Evolutionary conservation across 805 yeast genomes (phyloP), one percentile per base, ranked within the genome.

Genomic region (Ogataea paradorogensis): DNA sequence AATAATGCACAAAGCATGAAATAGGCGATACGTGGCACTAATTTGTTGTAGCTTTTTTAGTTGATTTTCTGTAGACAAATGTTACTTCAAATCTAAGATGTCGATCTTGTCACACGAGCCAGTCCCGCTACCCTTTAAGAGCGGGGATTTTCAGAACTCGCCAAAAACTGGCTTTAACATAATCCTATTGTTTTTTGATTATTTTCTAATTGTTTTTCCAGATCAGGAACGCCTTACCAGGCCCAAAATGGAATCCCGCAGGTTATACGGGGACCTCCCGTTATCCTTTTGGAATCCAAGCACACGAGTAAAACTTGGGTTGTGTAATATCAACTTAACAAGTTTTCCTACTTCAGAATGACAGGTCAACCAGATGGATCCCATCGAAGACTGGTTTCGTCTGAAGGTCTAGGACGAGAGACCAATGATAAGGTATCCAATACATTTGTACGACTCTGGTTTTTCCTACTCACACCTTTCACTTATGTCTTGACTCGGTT

Each of bases 391-490:
- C 3, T 11, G 29, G 33, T 15, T 11, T 20, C 28, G 18, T 10
- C 15, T 15, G 24, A 9, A 9, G 6, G 14, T n/a, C 11, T 15
- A 8, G 30, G 3, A 11, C 4, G 4, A 15, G 37, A 13, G 18
- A 9, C 25, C 7, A 23, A 9, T 11, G n/a, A 23, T 3, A 11
- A 7, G 7, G 4, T 5, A 9, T 11, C 25, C 7, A 23, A 9
- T 9, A 23, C n/a, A 8, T 16, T 35, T 2, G 3, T 40, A 3
- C 7, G 40, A 6, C n/a, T 18, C 23, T 42, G 36, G 36, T 23
- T 36, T 27, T 10, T 22, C 23, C 30, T 48, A 13, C 30, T 41
- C 5, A 15, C 33, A 7, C 52, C 50, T 8, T 43, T 48, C 34
- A 26, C 27, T 7, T 38, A 29, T 29, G 30, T 40, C 8, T 30